These are phyloP conservation scores for Penicillium sp. DNA, from an alignment of 2,329 filamentous ascomycete species.

Conservation along the genomic window DNA sequence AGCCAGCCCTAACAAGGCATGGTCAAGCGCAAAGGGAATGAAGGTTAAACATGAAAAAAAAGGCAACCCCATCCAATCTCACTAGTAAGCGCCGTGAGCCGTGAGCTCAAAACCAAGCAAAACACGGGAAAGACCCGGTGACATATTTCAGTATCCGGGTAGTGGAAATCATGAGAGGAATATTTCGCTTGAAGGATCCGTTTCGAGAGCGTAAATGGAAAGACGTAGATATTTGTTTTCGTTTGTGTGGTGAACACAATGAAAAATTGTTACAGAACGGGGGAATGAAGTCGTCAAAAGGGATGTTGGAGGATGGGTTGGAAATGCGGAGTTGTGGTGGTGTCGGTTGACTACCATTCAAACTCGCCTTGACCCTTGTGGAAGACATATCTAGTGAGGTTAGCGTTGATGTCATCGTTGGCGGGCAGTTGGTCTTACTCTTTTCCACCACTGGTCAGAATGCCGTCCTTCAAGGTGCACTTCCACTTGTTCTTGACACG, in stretches of 20 bases:
- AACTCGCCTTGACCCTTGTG: constrained; percentile 97
- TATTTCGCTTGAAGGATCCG: constrained; percentile 16
- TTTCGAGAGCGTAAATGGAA: constrained; percentile 13
- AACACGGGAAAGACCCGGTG: constrained; percentile 2
- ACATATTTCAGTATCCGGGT: constrained; percentile 9
- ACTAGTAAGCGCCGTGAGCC: constrained; percentile 29
- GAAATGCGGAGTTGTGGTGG: not conserved
- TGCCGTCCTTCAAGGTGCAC: constrained; percentile 96
- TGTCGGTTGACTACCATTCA: constrained; percentile 72
- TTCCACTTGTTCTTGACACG: constrained; percentile 99
- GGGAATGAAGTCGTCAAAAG: constrained; percentile 5
- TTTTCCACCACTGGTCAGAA: constrained; percentile 88
- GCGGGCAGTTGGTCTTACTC: constrained; percentile 58
- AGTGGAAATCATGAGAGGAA: constrained; percentile 13
- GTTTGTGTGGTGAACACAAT: constrained; percentile 7
- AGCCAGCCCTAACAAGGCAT: constrained; percentile 5
- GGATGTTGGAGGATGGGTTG: not conserved
- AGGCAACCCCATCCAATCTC: constrained; percentile 17
- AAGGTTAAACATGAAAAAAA: constrained; percentile 5
- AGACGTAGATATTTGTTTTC: constrained; percentile 16
- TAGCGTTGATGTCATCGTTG: constrained; percentile 19
- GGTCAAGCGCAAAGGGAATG: constrained; percentile 1
- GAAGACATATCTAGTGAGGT: constrained; percentile 73
- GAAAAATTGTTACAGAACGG: constrained; percentile 20
- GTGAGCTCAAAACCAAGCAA: constrained; percentile 9